phyloP scores from a whole-genome alignment of 1,284 basidiomycete genomes.

The Rhodotorula sp. region DNA sequence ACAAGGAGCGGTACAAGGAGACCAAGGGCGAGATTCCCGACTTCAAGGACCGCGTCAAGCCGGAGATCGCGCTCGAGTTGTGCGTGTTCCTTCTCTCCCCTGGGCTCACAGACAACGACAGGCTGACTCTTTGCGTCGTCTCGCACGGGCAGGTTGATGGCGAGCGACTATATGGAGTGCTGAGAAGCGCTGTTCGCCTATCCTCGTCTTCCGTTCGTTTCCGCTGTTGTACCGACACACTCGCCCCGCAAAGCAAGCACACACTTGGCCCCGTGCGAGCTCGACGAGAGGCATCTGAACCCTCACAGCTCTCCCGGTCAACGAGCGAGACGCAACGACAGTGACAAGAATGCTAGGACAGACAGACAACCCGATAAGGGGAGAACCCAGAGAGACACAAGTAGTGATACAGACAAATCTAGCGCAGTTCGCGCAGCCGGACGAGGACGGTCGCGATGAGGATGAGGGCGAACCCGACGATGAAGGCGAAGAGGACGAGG shows the following conservation, averaged over 20 bases:
- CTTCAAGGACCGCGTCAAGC: conserved; percentile 70
- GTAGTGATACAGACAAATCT: background rate
- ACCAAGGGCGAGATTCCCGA: conserved; percentile 70
- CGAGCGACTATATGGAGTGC: conserved; percentile 36
- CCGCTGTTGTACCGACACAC: too few relatives aligned
- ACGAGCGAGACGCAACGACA: too few relatives aligned
- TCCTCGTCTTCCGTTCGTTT: too few relatives aligned
- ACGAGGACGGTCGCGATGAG: conserved; percentile 72
- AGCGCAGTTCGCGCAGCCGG: conserved; percentile 66
- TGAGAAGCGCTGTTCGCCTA: background rate
- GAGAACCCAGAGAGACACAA: too few relatives aligned
- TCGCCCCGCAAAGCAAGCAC: too few relatives aligned
- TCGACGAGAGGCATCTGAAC: too few relatives aligned
- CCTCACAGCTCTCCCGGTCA: too few relatives aligned
- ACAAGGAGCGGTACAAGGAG: conserved; percentile 67
- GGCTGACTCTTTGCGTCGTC: background rate
- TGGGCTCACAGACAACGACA: too few relatives aligned
- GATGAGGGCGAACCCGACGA: conserved; percentile 67
- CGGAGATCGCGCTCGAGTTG: conserved; percentile 79
- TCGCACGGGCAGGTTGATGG: conserved; percentile 29
- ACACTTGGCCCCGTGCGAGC: too few relatives aligned
- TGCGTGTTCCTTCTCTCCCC: conserved; percentile 52
- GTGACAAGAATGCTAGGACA: too few relatives aligned
- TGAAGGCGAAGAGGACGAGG: conserved; percentile 76
- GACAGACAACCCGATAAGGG: too few relatives aligned